Evolutionary conservation across 768 basidiomycete genomes (phyloP).

Genomic region (Pleurotus ostreatus): DNA sequence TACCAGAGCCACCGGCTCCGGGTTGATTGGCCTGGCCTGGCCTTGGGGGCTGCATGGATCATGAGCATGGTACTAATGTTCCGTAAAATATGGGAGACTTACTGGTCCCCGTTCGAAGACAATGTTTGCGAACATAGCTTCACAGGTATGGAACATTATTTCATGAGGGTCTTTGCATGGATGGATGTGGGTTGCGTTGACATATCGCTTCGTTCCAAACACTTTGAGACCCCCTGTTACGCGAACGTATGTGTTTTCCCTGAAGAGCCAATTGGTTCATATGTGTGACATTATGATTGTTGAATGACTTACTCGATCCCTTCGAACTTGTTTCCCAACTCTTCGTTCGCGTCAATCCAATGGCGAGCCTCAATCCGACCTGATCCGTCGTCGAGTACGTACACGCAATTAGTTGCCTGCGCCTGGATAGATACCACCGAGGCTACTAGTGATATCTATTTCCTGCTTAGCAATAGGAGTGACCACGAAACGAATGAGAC

Average conservation of each 20-base stretch:
- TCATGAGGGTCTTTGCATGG: constrained; percentile 69
- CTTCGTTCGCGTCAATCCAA: constrained; percentile 71
- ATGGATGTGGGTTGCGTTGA: constrained; percentile 76
- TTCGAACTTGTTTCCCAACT: constrained; percentile 45
- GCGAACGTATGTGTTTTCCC: constrained; percentile 75
- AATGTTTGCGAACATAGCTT: constrained; percentile 67
- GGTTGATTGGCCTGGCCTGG: constrained; percentile 22
- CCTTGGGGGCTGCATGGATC: constrained; percentile 24
- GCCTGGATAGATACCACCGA: constrained; percentile 64
- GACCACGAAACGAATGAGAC: constrained; percentile 8
- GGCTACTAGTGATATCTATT: constrained; percentile 70
- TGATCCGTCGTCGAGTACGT: constrained; percentile 83
- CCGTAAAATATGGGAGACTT: constrained; percentile 19
- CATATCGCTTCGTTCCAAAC: constrained; percentile 77
- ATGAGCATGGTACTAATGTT: not conserved
- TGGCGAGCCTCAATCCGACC: constrained; percentile 73
- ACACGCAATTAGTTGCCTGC: constrained; percentile 79
- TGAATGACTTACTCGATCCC: constrained; percentile 36
- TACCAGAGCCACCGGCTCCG: constrained; percentile 11
- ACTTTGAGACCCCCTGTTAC: constrained; percentile 79
- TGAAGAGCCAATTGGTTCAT: constrained; percentile 22
- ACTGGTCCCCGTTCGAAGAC: constrained; percentile 66
- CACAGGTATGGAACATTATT: constrained; percentile 76
- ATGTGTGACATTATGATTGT: not conserved
- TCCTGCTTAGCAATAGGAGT: not conserved